Evolutionary conservation across 306 rosid species (phyloP).

Genomic region (Pueraria montana): DNA sequence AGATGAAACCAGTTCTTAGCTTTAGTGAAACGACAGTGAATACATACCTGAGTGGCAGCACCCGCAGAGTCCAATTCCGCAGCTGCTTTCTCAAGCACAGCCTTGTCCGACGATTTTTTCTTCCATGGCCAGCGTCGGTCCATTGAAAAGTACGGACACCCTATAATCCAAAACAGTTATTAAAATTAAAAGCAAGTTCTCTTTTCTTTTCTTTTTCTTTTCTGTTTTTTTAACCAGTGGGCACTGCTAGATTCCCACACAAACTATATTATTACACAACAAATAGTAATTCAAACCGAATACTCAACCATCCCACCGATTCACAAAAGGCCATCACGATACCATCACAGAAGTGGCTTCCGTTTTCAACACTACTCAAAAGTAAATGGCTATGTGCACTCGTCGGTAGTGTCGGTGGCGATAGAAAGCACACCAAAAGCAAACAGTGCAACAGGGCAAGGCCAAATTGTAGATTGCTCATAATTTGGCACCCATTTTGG

Average conservation of each 20-base stretch:
- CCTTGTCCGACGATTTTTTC: slow-evolving; percentile 92
- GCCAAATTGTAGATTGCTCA: slow-evolving; percentile 15
- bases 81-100: slow-evolving; percentile 77
- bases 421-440: slow-evolving; percentile 23
- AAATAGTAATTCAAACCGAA: not conserved
- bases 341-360: slow-evolving; percentile 4
- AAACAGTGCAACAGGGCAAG: slow-evolving; percentile 37
- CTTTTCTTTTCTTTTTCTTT: not conserved
- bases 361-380: slow-evolving; percentile 11
- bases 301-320: slow-evolving; percentile 17
- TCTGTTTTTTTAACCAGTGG: not conserved
- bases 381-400: slow-evolving; percentile 23
- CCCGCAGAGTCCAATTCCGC: slow-evolving; percentile 65
- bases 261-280: slow-evolving; percentile 16
- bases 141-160: slow-evolving; percentile 63
- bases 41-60: slow-evolving; percentile 60
- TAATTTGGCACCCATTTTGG: slow-evolving; percentile 22
- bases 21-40: slow-evolving; percentile 45
- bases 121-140: slow-evolving; percentile 99
- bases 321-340: slow-evolving; percentile 22
- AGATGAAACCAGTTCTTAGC: not conserved
- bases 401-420: slow-evolving; percentile 54
- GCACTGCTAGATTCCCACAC: slow-evolving; percentile 31
- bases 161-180: not conserved
- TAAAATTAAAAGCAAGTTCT: slow-evolving; percentile 18